A percentile compares a stretch with the other conserved stretches of the same genome.
phyloP scores from a whole-genome alignment of 1,284 basidiomycete species.

The Malassezia nana region DNA sequence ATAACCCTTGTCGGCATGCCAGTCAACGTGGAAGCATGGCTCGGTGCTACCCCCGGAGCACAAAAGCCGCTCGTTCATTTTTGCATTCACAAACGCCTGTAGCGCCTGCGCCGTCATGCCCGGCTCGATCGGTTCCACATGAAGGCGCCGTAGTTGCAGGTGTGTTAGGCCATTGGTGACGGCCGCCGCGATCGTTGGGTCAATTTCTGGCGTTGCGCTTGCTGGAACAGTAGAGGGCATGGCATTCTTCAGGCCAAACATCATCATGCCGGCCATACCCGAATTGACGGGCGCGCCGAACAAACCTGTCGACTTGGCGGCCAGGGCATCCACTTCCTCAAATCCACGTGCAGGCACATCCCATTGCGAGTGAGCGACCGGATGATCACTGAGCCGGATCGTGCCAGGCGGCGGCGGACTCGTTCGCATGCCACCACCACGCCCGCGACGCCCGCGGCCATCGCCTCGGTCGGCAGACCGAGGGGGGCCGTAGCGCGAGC shows the following conservation, averaged over 20 bases:
- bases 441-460: constrained; percentile 49
- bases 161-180: constrained; percentile 13
- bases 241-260: constrained; percentile 1
- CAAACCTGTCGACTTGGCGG: constrained; percentile 92
- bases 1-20: constrained; percentile 95
- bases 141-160: constrained; percentile 83
- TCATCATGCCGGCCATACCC: constrained; percentile 3
- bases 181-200: constrained; percentile 6
- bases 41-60: constrained; percentile 53
- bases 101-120: constrained; percentile 82
- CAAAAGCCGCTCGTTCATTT: constrained; percentile 74
- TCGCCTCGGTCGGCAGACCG: constrained; percentile 50
- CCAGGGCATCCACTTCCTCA: constrained; percentile 82
- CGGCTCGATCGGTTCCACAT: constrained; percentile 87
- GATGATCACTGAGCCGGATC: constrained; percentile 70
- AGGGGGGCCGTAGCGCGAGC: constrained; percentile 19
- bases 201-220: not conserved
- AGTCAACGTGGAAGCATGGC: constrained; percentile 80
- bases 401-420: constrained; percentile 83
- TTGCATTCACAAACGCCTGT: constrained; percentile 82
- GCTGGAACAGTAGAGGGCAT: constrained; percentile 3
- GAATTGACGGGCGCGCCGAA: constrained; percentile 56
- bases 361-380: constrained; percentile 82
- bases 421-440: constrained; percentile 54
- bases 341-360: constrained; percentile 90